Conservation (phyloP, 192 early-diverging fungal species). For the Backusella sp. region DNA sequence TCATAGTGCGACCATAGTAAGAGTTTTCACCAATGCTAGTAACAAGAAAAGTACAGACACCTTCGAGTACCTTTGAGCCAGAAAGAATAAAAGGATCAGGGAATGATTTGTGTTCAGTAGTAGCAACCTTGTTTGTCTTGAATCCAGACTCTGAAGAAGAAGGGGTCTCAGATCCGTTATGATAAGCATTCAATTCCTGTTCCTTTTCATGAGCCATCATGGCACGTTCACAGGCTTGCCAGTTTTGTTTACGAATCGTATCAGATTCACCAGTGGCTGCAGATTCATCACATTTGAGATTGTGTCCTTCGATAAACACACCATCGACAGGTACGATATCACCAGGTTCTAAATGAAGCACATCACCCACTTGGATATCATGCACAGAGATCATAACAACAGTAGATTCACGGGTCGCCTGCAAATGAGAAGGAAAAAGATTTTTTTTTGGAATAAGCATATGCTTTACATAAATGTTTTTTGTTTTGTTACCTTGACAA, state of each 20-base stretch:
- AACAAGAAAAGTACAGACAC: constrained; percentile 81
- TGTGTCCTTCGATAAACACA: constrained; percentile 81
- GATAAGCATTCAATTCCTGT: constrained; percentile 13
- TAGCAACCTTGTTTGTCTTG: constrained; percentile 22
- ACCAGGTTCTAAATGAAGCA: constrained; percentile 84
- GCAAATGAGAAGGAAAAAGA: background rate
- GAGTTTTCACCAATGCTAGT: constrained; percentile 85
- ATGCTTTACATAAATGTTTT: background rate
- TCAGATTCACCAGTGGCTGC: constrained; percentile 94
- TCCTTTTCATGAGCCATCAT: constrained; percentile 4
- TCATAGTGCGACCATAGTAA: constrained; percentile 86
- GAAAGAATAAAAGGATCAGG: constrained; percentile 88
- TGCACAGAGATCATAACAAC: constrained; percentile 68
- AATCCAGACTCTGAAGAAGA: constrained; percentile 2
- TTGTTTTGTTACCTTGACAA: constrained; percentile 63
- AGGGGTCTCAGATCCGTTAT: constrained; percentile 4
- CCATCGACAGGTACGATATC: constrained; percentile 94
- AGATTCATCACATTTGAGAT: constrained; percentile 89
- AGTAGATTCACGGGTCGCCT: constrained; percentile 71
- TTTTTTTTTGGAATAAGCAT: background rate
- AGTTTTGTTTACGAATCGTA: constrained; percentile 75
- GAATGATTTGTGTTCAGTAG: constrained; percentile 25
- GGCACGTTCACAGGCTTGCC: constrained; percentile 44
- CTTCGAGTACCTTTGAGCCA: constrained; percentile 90
- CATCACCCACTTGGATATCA: constrained; percentile 89